These are phyloP conservation scores for Spathaspora hagerdaliae DNA, from an alignment of 805 yeast species.

Conservation along the genomic window DNA sequence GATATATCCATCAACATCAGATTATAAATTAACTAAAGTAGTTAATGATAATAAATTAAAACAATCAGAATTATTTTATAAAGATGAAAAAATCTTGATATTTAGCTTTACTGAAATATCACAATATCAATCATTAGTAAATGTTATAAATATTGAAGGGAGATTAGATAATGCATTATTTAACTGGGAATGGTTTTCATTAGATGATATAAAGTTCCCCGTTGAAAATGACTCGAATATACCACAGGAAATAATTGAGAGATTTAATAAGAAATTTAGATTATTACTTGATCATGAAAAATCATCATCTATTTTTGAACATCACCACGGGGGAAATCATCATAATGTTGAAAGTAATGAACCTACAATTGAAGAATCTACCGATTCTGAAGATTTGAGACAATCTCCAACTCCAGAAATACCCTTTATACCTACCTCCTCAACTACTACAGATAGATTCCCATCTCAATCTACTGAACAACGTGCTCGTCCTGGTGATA, in stretches of 20 bases:
- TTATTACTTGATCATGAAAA: slow-evolving; percentile 7
- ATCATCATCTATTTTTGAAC: slow-evolving; percentile 5
- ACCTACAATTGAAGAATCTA: slow-evolving; percentile 4
- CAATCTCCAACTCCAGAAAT: slow-evolving; percentile 5
- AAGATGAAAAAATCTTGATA: slow-evolving; percentile 3
- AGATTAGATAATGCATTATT: slow-evolving; percentile 17
- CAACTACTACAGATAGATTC: background rate
- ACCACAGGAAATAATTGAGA: slow-evolving; percentile 15
- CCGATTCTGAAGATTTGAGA: slow-evolving; percentile 2
- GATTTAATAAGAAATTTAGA: slow-evolving; percentile 15
- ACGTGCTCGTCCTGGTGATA: slow-evolving; percentile 27
- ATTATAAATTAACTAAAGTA: slow-evolving; percentile 5
- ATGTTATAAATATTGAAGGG: slow-evolving; percentile 6
- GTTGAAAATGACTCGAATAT: slow-evolving; percentile 17
- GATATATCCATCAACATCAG: slow-evolving; percentile 6
- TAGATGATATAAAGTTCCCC: slow-evolving; percentile 17
- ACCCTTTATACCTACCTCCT: background rate
- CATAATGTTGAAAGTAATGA: slow-evolving; percentile 1
- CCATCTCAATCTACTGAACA: background rate
- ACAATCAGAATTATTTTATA: slow-evolving; percentile 10
- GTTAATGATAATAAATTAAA: slow-evolving; percentile 7
- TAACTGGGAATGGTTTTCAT: slow-evolving; percentile 18
- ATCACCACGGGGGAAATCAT: background rate
- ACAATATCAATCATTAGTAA: slow-evolving; percentile 7
- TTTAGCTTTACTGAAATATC: slow-evolving; percentile 8